Percentiles rank a stretch among this genome's conserved stretches.
phyloP scores from a whole-genome alignment of 495 filamentous ascomycete species.

The Aspergillus haitiensis region DNA sequence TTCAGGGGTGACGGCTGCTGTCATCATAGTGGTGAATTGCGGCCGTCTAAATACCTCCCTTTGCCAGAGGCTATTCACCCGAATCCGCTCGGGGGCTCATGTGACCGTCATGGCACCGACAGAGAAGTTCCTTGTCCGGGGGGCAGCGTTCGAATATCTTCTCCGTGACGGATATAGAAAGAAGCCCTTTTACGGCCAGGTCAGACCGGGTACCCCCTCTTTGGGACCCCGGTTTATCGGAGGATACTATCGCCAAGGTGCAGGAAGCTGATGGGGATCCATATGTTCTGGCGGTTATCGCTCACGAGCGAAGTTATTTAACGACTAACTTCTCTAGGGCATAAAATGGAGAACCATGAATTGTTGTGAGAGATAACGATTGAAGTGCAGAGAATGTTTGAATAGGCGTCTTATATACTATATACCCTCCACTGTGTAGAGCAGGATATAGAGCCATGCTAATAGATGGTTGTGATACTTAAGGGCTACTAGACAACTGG shows the following conservation, averaged over 20 bases:
- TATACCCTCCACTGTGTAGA: too few relatives aligned
- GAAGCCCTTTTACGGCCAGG: conserved; percentile 19
- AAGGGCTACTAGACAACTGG: too few relatives aligned
- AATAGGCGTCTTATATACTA: too few relatives aligned
- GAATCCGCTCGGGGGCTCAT: background rate
- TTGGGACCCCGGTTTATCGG: conserved; percentile 18
- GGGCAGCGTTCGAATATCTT: conserved; percentile 13
- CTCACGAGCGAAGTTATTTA: too few relatives aligned
- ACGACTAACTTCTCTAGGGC: too few relatives aligned
- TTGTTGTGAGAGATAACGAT: conserved; percentile 49
- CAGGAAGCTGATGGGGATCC: conserved; percentile 45
- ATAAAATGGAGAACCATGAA: too few relatives aligned
- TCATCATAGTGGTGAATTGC: conserved; percentile 53
- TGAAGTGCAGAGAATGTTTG: too few relatives aligned
- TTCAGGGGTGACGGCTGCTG: conserved; percentile 50
- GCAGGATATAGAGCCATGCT: too few relatives aligned
- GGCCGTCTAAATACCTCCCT: conserved; percentile 46
- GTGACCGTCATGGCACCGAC: background rate
- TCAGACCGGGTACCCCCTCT: conserved; percentile 2
- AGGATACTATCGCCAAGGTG: conserved; percentile 40
- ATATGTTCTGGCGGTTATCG: background rate
- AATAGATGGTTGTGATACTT: too few relatives aligned
- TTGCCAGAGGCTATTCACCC: conserved; percentile 17
- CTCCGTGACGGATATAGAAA: conserved; percentile 11
- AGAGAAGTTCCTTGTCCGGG: conserved; percentile 1